Evolutionary conservation across 805 yeast genomes (phyloP), one percentile per base, ranked within the genome.

Genomic region (Ascoidea rubescens): DNA sequence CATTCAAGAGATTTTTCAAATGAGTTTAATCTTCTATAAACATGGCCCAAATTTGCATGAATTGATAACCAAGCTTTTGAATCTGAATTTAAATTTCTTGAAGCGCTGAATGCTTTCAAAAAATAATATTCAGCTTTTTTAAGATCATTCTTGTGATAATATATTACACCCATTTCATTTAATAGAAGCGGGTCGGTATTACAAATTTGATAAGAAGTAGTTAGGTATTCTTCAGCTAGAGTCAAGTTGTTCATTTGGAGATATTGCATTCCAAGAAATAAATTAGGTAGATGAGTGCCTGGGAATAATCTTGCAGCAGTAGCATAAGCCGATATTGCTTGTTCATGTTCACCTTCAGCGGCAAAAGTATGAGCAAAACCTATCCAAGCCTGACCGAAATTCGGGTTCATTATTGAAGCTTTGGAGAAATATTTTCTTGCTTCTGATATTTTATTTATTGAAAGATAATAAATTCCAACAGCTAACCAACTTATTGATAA

Each of bases 281-380:
- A 68, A 60, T 85, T 80, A 1, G 99, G 98, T 48, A 90, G 68
- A 64, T 93, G 97, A 4, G 90, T 82, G 1, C 96, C 95, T 0
- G 90, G 89, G 61, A 93, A 93, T 47, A 90, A 73, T 55, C 96
- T 71, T 1, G 96, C 88, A 0, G 97, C 97, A 10, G 96, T 90
- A 1, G 98, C 90, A 66, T 90, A 93, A 0, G 98, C 98, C 53
- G 96, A 84, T 28, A 93, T 84, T 1, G 98, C 98, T 66, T 93
- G 98, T 64, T 93, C 99, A 64, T 93, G 97, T 66, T 93, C 99
- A n/a, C 96, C 95, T 64, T 93, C 99, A 2, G 87, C 83, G 0
- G 96, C 96, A 75, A 90, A 93, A 0, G 98, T 90, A 62, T 91
- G 98, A 1, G 98, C 98, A 69, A 93, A 93, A 2, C 97, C 99